These are phyloP conservation scores for Phoma sp. DNA, from an alignment of 2,329 filamentous ascomycete genomes.

Conservation along the genomic window DNA sequence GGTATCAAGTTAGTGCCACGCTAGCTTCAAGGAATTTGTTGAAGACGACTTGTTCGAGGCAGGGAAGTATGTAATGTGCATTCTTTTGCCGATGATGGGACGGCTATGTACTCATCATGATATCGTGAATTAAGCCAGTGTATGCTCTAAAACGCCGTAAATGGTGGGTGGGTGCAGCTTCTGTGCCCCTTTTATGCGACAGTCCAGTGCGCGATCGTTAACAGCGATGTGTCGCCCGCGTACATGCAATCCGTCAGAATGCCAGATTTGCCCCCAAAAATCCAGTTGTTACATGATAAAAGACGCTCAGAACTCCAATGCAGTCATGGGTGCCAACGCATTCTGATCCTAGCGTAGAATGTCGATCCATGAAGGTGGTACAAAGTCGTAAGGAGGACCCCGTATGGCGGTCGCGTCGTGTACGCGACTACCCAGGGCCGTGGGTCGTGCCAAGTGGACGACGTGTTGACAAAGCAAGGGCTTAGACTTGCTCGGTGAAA, in stretches of 20 bases:
- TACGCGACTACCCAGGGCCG: conserved; percentile 23
- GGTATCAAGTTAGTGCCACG: not conserved
- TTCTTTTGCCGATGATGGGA: conserved; percentile 19
- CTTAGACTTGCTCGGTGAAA: conserved; percentile 47
- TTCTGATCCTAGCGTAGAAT: conserved; percentile 21
- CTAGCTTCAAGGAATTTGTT: not conserved
- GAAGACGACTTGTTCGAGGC: not conserved
- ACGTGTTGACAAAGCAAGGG: conserved; percentile 24
- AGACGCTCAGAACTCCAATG: conserved; percentile 34
- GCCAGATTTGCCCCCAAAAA: conserved; percentile 20
- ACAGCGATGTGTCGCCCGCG: conserved; percentile 11
- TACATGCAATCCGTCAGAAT: conserved; percentile 22
- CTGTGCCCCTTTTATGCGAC: conserved; percentile 17
- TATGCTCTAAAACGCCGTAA: conserved; percentile 18
- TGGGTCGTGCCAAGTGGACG: conserved; percentile 20
- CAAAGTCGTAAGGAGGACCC: conserved; percentile 28
- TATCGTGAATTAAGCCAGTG: conserved; percentile 17
- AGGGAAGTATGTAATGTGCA: conserved; percentile 14
- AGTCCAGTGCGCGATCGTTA: conserved; percentile 15
- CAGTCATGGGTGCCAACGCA: conserved; percentile 25
- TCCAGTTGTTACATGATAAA: conserved; percentile 30
- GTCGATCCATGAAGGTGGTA: conserved; percentile 30
- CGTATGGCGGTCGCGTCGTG: conserved; percentile 26
- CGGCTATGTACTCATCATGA: conserved; percentile 22
- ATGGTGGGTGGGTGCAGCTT: conserved; percentile 13